phyloP scores from a whole-genome alignment of 805 yeast genomes.

The Saccharomycopsis javanensis region DNA sequence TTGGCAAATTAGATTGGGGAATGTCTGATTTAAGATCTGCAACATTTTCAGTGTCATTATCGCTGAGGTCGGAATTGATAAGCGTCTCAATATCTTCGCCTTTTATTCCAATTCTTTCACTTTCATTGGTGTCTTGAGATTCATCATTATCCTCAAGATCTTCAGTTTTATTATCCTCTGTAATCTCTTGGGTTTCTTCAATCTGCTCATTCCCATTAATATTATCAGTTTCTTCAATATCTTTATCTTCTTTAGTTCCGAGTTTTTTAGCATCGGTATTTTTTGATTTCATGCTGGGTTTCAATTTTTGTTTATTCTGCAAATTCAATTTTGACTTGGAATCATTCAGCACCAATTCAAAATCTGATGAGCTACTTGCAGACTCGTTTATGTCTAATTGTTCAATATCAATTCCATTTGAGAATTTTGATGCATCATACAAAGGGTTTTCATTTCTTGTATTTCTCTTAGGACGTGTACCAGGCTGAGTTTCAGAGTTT shows the following conservation, averaged over 20 bases:
- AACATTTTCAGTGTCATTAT: neutral
- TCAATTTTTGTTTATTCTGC: neutral
- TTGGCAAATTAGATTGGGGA: neutral
- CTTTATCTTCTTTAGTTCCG: neutral
- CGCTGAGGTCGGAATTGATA: neutral
- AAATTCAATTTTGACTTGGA: neutral
- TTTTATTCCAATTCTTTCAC: neutral
- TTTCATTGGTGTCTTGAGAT: too few relatives aligned
- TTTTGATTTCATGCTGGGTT: neutral
- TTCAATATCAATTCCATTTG: neutral
- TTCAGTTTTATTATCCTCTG: neutral
- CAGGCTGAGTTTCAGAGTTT: neutral
- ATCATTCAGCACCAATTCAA: neutral
- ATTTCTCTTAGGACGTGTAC: neutral
- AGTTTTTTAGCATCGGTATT: neutral
- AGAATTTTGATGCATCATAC: neutral
- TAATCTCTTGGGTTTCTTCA: too few relatives aligned
- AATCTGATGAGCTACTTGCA: neutral
- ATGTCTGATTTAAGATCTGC: neutral
- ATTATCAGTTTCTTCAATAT: too few relatives aligned
- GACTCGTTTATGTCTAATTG: neutral
- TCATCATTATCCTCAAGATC: too few relatives aligned
- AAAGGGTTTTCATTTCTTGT: neutral
- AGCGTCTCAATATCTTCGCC: neutral
- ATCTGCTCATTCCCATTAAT: too few relatives aligned